These are phyloP conservation scores for Apophysomyces variabilis DNA, from an alignment of 371 early-diverging fungal genomes.

Conservation along the genomic window DNA sequence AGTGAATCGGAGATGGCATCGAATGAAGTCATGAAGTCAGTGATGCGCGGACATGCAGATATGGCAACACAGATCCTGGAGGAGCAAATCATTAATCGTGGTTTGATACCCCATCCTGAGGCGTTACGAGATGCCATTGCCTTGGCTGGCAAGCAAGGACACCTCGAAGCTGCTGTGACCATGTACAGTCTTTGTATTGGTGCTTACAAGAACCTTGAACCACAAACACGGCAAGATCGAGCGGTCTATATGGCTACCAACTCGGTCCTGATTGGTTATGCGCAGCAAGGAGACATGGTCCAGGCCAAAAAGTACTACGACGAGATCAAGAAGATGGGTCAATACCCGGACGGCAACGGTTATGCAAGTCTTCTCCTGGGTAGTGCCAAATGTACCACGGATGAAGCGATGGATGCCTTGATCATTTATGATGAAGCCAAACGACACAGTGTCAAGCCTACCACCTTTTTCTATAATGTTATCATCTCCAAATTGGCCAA, in stretches of 20 bases:
- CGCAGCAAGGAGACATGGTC: slow-evolving; percentile 57
- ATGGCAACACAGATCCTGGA: slow-evolving; percentile 30
- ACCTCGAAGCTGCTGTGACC: slow-evolving; percentile 32
- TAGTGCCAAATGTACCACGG: slow-evolving; percentile 48
- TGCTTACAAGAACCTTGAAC: slow-evolving; percentile 24
- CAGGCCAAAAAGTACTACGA: slow-evolving; percentile 61
- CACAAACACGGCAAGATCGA: slow-evolving; percentile 23
- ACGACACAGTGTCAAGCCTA: slow-evolving; percentile 59
- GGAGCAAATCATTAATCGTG: slow-evolving; percentile 23
- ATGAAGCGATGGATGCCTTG: slow-evolving; percentile 56
- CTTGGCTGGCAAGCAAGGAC: slow-evolving; percentile 50
- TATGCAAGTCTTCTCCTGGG: slow-evolving; percentile 49
- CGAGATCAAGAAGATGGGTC: slow-evolving; percentile 50
- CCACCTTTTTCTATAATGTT: slow-evolving; percentile 69
- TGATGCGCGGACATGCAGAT: slow-evolving; percentile 25
- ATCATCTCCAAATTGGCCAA: slow-evolving; percentile 67
- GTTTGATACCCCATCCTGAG: slow-evolving; percentile 37
- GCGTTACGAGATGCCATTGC: slow-evolving; percentile 51
- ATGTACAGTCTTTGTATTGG: slow-evolving; percentile 37
- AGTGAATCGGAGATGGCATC: slow-evolving; percentile 17
- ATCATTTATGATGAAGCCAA: slow-evolving; percentile 66
- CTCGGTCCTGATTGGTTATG: slow-evolving; percentile 62
- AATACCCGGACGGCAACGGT: slow-evolving; percentile 50
- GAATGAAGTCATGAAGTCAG: slow-evolving; percentile 30
- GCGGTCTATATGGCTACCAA: slow-evolving; percentile 52